Evolutionary conservation across 176 grass and related monocot genomes (phyloP).

Genomic region (Metroxylon sagu): DNA sequence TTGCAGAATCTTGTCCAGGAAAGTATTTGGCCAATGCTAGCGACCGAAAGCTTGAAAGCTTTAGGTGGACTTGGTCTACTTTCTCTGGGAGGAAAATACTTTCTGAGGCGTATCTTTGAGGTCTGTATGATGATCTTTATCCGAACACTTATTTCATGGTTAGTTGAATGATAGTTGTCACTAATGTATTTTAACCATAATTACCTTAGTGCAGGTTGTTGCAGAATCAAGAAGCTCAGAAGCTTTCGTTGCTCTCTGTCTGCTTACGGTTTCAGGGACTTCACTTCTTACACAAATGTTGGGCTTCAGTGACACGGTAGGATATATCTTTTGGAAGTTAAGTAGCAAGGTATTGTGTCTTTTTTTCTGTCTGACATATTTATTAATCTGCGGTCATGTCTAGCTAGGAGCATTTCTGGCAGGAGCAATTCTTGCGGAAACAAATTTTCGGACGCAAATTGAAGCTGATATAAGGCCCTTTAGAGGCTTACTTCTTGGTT

Average conservation of each 20-base stretch:
- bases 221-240: conserved; percentile 97
- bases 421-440: conserved; percentile 95
- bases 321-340: conserved; percentile 4
- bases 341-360: background rate
- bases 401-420: conserved; percentile 98
- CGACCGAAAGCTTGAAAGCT: conserved; percentile 88
- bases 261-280: conserved; percentile 87
- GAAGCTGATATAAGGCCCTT: conserved; percentile 99
- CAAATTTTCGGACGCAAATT: conserved; percentile 98
- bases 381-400: conserved; percentile 9
- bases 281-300: conserved; percentile 92
- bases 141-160: background rate
- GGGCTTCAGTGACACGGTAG: conserved; percentile 96
- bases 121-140: conserved; percentile 29
- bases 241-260: conserved; percentile 96
- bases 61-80: conserved; percentile 89
- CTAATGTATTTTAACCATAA: background rate
- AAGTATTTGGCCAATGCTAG: conserved; percentile 76
- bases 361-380: background rate
- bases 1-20: conserved; percentile 56
- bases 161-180: background rate
- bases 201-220: conserved; percentile 56
- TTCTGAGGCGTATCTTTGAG: conserved; percentile 86
- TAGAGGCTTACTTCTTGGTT: conserved; percentile 90
- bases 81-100: conserved; percentile 87